Evolutionary conservation across 1,284 basidiomycete species (phyloP), one percentile per base, ranked within the genome.

Genomic region (Neonothopanus nambi): DNA sequence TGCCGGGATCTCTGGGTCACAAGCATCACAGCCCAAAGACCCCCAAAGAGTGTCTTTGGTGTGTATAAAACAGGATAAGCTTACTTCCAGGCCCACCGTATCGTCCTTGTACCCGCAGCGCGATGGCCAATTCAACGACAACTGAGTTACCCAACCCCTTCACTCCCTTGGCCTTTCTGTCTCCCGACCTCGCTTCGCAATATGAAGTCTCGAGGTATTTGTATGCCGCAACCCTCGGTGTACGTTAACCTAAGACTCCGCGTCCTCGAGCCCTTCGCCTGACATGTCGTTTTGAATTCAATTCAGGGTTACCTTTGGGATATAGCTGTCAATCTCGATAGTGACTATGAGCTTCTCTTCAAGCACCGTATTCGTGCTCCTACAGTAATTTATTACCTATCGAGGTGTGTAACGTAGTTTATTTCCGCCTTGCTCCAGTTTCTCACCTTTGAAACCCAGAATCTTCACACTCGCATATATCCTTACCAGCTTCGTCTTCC

Each of bases 391-490:
- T 48, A 48, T 24, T 38, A 38, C 23, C n/a, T n/a, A 3, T 48
- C 47, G 23, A 37, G 47, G 47, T 48, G 18, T 28, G 26, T 28
- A 20, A 12, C 18, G 47, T 2, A 38, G 20, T 9, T 28, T 8
- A n/a, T n/a, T 33, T 35, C 35, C 13, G 18, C 11, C 12, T 42
- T 17, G 3, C 40, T 9, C 24, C 12, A 21, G 12, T 42, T 9
- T 9, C 15, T 18, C 5, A 42, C 5, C n/a, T 12, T 12, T 21
- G 15, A 20, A 20, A n/a, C 24, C 2, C 36, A 48, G 47, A 38
- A 23, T 48, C 9, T 48, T 48, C 35, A 48, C 47, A 9, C 38
- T 48, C 20, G 47, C 11, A 20, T 48, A 48, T 23, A 48, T 48
- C 15, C 18, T 48, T 12, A n/a, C 47, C 3, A 37, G 36, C 24